Base-by-base conservation (phyloP, 2,329 filamentous ascomycete genomes). In the Colletotrichum sp. region DNA sequence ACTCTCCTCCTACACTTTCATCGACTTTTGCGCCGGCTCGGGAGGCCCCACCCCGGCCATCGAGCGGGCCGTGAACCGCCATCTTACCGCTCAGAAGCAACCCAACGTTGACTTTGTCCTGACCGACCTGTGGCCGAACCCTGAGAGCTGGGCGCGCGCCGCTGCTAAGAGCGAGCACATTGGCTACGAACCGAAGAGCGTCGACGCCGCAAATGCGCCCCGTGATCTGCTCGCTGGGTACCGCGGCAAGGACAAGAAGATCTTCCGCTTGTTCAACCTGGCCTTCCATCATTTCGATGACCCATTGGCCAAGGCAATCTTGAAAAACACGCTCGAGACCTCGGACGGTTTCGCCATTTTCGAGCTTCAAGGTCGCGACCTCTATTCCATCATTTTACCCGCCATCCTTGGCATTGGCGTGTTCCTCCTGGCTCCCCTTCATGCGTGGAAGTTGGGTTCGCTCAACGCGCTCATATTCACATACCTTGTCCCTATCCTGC, bases 271-370 rank as follows among this genome's bases (percentile, higher is more conserved):
- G 66, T 96, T 94, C 83, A 94, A 93, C 81, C 87, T 95, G 3
- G 91, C 93, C 2, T 96, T 96, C 80, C 94, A 96, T 83, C 94
- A 96, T 84, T 96, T 96, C 79, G 89, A 92, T 77, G 92, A 95
- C 80, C 84, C 85, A 6, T 83, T 92, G 21, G 94, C 93, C 1
- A 84, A 82, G 30, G 86, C 87, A 10, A 93, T 95, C 34, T 82
- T 96, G 36, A 87, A 86, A 68, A 92, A 94, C 81, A 93, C 93
- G 0, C 83, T 95, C 48, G 87, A 91, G 79, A 94, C 90, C 0
- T 90, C 91, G 68, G 89, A 94, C 77, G 93, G 91, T 0, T 93
- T 95, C 79, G 93, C 89, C 10, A 94, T 96, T 75, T 92, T 95
- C 77, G 94, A 95, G 84, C 88, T 95, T n/a, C 93, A 95, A 82